Evolutionary conservation across 106 monocot species (phyloP).

Genomic region (Dioscorea alata): DNA sequence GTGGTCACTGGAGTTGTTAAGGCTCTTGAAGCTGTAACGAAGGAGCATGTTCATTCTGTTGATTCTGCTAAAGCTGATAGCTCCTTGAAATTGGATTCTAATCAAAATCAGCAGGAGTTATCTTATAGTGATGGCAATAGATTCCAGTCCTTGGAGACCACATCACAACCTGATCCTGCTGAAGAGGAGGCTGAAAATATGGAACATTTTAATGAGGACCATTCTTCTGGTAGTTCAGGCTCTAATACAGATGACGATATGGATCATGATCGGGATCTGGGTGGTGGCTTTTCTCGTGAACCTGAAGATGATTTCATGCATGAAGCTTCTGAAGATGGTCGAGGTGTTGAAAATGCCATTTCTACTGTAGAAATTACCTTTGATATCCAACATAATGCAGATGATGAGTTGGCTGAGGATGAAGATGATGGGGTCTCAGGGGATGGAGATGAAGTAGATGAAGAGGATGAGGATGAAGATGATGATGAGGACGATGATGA

Average conservation of each 20-base stretch:
- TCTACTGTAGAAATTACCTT: slow-evolving; percentile 89
- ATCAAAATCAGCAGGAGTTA: slow-evolving; percentile 46
- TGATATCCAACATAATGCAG: slow-evolving; percentile 65
- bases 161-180: slow-evolving; percentile 59
- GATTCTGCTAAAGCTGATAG: slow-evolving; percentile 53
- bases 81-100: slow-evolving; percentile 38
- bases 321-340: slow-evolving; percentile 73
- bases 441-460: slow-evolving; percentile 73
- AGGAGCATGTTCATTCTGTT: slow-evolving; percentile 78
- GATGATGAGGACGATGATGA: slow-evolving; percentile 88
- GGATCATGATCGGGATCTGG: slow-evolving; percentile 78
- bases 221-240: slow-evolving; percentile 49
- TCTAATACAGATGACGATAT: slow-evolving; percentile 85
- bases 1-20: slow-evolving; percentile 78
- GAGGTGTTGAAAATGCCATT: slow-evolving; percentile 55
- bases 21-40: slow-evolving; percentile 82
- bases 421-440: slow-evolving; percentile 37
- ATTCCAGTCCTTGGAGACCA: slow-evolving; percentile 57
- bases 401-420: slow-evolving; percentile 61
- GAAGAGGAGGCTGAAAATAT: slow-evolving; percentile 44
- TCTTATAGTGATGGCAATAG: slow-evolving; percentile 37
- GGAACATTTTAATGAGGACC: slow-evolving; percentile 55
- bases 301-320: slow-evolving; percentile 96
- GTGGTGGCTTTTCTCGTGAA: slow-evolving; percentile 56
- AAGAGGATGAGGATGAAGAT: slow-evolving; percentile 57